phyloP scores from a whole-genome alignment of 192 early-diverging fungal species.

The Martensiomyces pterosporus region DNA sequence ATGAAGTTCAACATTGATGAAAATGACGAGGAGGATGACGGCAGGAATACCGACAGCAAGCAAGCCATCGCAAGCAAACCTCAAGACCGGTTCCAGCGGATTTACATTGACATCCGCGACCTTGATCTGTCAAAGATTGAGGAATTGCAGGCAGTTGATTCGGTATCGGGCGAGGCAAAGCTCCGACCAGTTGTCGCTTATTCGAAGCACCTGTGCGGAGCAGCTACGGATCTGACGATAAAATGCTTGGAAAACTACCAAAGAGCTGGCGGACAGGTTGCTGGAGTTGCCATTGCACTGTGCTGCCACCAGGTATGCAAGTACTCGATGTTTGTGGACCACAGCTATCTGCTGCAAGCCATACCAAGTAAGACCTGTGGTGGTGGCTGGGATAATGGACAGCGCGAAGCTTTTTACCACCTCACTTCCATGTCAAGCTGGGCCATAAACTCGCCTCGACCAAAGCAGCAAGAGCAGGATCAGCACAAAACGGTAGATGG shows the following conservation, averaged over 20 bases:
- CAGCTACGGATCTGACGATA: conserved; percentile 82
- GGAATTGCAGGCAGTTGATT: conserved; percentile 12
- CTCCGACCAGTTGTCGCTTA: conserved; percentile 59
- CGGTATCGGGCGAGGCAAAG: not conserved
- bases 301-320: conserved; percentile 87
- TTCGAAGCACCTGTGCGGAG: conserved; percentile 90
- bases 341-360: conserved; percentile 48
- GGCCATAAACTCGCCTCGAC: conserved; percentile 56
- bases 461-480: conserved; percentile 15
- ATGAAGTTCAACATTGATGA: conserved; percentile 54
- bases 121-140: conserved; percentile 59
- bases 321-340: conserved; percentile 68
- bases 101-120: conserved; percentile 83
- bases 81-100: conserved; percentile 49
- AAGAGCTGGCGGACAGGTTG: conserved; percentile 50
- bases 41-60: not conserved
- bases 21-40: not conserved
- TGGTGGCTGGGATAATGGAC: conserved; percentile 36
- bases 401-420: conserved; percentile 56
- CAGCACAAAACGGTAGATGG: conserved; percentile 16
- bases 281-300: conserved; percentile 76
- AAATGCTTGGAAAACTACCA: conserved; percentile 61
- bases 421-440: conserved; percentile 73
- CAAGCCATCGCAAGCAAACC: not conserved
- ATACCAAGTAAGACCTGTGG: too few species aligned